These are phyloP conservation scores for Termitomyces heimii DNA, from an alignment of 768 basidiomycete genomes.

Conservation along the genomic window DNA sequence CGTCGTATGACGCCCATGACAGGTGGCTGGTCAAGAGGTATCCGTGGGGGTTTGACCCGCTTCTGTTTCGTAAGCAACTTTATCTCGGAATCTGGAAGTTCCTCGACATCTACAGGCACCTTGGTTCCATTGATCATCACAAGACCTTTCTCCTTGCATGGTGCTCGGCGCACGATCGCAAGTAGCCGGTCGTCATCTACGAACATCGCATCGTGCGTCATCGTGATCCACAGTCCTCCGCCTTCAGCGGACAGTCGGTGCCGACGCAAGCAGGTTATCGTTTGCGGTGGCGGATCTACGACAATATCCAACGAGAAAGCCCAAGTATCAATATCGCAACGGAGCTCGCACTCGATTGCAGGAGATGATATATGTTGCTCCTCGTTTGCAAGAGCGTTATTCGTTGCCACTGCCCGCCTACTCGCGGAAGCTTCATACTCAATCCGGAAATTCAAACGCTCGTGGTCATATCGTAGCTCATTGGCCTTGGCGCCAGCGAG, in stretches of 20 bases:
- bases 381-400: conserved; percentile 15
- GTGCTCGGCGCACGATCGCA: conserved; percentile 69
- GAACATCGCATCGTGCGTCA: conserved; percentile 80
- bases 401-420: conserved; percentile 27
- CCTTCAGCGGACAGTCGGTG: conserved; percentile 84
- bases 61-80: conserved; percentile 80
- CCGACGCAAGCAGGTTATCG: conserved; percentile 75
- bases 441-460: conserved; percentile 71
- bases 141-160: conserved; percentile 71
- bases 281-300: conserved; percentile 87
- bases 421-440: conserved; percentile 73
- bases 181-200: conserved; percentile 72
- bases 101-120: conserved; percentile 81
- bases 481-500: conserved; percentile 72
- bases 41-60: conserved; percentile 76
- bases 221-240: conserved; percentile 91
- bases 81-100: conserved; percentile 81
- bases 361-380: conserved; percentile 30
- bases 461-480: conserved; percentile 81
- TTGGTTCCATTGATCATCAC: conserved; percentile 90
- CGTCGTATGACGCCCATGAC: conserved; percentile 67
- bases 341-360: conserved; percentile 80
- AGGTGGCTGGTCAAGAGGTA: conserved; percentile 92
- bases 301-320: conserved; percentile 78
- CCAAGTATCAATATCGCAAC: conserved; percentile 93